phyloP scores from a whole-genome alignment of 768 basidiomycete genomes.

The Pholiota microspora region DNA sequence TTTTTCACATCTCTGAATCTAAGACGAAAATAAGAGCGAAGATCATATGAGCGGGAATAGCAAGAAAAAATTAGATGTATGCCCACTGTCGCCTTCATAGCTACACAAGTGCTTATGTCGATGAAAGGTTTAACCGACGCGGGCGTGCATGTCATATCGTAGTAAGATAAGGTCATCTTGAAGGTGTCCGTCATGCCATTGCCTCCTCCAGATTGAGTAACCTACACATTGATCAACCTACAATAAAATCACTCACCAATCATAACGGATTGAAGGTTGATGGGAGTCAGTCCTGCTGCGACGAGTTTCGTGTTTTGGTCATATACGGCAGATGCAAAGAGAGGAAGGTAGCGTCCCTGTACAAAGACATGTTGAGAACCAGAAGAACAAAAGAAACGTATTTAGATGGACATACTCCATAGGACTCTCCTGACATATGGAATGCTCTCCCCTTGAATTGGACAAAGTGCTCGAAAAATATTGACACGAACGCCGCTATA shows the following conservation, averaged over 20 bases:
- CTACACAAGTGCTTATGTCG: slow-evolving; percentile 47
- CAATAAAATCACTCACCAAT: slow-evolving; percentile 45
- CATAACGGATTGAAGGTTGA: slow-evolving; percentile 72
- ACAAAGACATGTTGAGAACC: not conserved
- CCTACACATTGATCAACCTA: not conserved
- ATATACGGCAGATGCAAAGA: slow-evolving; percentile 75
- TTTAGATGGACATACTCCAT: slow-evolving; percentile 48
- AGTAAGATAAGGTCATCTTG: slow-evolving; percentile 39
- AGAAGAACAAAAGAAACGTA: not conserved
- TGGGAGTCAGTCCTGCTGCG: slow-evolving; percentile 48
- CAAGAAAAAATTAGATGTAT: not conserved
- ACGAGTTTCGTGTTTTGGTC: slow-evolving; percentile 64
- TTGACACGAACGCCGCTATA: slow-evolving; percentile 65
- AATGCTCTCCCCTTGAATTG: slow-evolving; percentile 67
- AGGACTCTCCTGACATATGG: slow-evolving; percentile 75
- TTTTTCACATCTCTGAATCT: slow-evolving; percentile 67
- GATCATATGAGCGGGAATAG: too few species aligned
- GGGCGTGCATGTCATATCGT: slow-evolving; percentile 54
- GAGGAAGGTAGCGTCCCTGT: slow-evolving; percentile 68
- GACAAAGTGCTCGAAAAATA: slow-evolving; percentile 74
- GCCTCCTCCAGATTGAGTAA: slow-evolving; percentile 30
- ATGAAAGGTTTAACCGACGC: slow-evolving; percentile 46
- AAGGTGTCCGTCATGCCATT: slow-evolving; percentile 62
- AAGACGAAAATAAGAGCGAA: not conserved
- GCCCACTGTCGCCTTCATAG: slow-evolving; percentile 58